Evolutionary conservation across 768 basidiomycete species (phyloP).

Genomic region (Trametes elegans): DNA sequence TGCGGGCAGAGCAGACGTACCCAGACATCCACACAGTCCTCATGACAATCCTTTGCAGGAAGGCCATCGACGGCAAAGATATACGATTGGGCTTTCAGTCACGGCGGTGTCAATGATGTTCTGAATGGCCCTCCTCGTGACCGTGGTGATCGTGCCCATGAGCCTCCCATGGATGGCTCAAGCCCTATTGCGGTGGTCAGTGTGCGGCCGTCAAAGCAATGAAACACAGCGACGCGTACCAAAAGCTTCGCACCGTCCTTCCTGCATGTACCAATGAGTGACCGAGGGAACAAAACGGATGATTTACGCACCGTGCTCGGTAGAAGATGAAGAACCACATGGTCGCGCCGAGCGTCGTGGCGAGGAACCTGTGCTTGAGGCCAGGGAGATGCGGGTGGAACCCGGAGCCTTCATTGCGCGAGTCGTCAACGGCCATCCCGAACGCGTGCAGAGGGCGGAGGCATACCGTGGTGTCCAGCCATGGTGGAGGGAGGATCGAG

Average conservation of each 20-base stretch:
- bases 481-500: conserved; percentile 24
- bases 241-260: conserved; percentile 38
- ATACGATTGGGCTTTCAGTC: background rate
- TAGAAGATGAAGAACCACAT: conserved; percentile 99
- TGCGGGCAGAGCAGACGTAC: no score
- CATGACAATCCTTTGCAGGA: background rate
- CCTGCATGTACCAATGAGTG: conserved; percentile 27
- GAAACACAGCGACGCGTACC: conserved; percentile 21
- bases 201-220: background rate
- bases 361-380: conserved; percentile 70
- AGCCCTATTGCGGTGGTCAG: conserved; percentile 26
- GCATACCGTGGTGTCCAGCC: conserved; percentile 30
- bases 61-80: background rate
- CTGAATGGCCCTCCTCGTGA: conserved; percentile 36
- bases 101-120: conserved; percentile 36
- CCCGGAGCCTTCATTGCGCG: conserved; percentile 51
- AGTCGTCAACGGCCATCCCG: background rate
- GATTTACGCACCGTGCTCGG: conserved; percentile 85
- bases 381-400: conserved; percentile 89
- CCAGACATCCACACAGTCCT: no score
- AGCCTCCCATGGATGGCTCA: conserved; percentile 61
- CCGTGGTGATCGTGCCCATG: conserved; percentile 50
- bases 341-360: conserved; percentile 83
- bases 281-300: conserved; percentile 15
- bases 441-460: background rate